Base-by-base conservation (phyloP, 176 grass and related monocot species). In the Juncus inflexus region DNA sequence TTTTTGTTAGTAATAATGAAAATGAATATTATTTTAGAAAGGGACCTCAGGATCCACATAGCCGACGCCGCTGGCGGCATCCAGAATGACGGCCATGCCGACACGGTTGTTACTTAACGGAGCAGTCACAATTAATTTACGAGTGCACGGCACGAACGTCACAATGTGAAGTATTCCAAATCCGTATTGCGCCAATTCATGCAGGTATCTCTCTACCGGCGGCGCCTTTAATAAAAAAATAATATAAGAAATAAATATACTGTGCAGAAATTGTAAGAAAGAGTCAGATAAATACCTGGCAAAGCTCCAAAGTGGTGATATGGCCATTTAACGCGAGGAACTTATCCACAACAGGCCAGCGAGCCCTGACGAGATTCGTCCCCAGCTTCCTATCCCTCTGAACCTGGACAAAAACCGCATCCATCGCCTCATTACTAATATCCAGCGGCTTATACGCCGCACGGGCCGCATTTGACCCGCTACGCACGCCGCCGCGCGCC, bases 41-140 rank as follows among this genome's bases (percentile, higher is more conserved):
- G n/a, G n/a, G n/a, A 97, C 92, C 85, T 99, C 94, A 60, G 89
- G 94, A 89, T 91, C 85, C 76, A 85, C 80, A 77, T 89, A 99
- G 64, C 79, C 85, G 41, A 80, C 61, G 75, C 82, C 87, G 78
- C 91, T 91, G 3, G 81, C 88, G 16, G 86, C 80, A 65, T 99
- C 94, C 52, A 99, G 64, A 61, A 99, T 73, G 45, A 99, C 60
- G 45, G 85, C 78, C 78, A 99, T 92, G 71, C 94, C 88, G 40
- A 86, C 78, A 65, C 83, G 88, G 28, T 86, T 85, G 67, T 92
- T 99, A 78, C 80, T 99, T 83, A 99, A 65, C 56, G 80, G 83
- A 74, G 75, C 85, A 77, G 85, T 84, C 36, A 99, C 89, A 72
- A 99, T 92, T 80, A 65, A 69, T 78, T 89, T 99, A 45, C 94